phyloP scores from a whole-genome alignment of 2,329 filamentous ascomycete genomes.

The Fonsecaea pugnacius region DNA sequence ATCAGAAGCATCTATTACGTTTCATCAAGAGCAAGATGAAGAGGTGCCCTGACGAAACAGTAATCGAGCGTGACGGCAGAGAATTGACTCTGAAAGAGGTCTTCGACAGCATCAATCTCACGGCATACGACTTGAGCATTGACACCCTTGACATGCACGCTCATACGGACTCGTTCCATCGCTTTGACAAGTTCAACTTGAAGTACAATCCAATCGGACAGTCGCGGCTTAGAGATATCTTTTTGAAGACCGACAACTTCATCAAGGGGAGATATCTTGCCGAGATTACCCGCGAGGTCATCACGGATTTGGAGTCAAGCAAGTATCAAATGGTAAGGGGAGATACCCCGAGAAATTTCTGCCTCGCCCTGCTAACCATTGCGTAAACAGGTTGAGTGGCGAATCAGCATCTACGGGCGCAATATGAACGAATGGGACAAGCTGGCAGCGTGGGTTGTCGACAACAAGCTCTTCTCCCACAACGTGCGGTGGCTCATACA shows the following conservation, averaged over 20 bases:
- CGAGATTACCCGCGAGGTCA: constrained; percentile 97
- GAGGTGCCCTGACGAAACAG: constrained; percentile 91
- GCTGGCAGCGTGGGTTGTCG: constrained; percentile 92
- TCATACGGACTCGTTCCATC: constrained; percentile 96
- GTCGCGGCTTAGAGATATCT: constrained; percentile 94
- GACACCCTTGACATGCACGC: constrained; percentile 99
- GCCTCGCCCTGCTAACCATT: constrained; percentile 5
- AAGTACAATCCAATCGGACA: constrained; percentile 99
- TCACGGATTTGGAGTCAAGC: constrained; percentile 93
- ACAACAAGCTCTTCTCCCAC: constrained; percentile 97
- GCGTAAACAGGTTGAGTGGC: constrained; percentile 74
- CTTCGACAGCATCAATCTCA: constrained; percentile 95
- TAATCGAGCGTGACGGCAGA: constrained; percentile 89
- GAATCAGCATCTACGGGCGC: constrained; percentile 94
- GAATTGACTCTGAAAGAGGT: constrained; percentile 89
- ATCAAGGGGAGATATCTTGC: constrained; percentile 94
- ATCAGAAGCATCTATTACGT: constrained; percentile 94
- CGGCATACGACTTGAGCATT: constrained; percentile 95
- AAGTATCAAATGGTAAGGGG: constrained; percentile 87
- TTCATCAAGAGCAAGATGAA: constrained; percentile 99
- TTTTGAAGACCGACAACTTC: constrained; percentile 97
- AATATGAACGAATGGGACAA: constrained; percentile 96
- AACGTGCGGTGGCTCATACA: constrained; percentile 98
- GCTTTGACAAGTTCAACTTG: constrained; percentile 99
- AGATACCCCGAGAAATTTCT: no score